Conservation (phyloP, 495 filamentous ascomycete genomes). For the Opeltia flavorubescens region DNA sequence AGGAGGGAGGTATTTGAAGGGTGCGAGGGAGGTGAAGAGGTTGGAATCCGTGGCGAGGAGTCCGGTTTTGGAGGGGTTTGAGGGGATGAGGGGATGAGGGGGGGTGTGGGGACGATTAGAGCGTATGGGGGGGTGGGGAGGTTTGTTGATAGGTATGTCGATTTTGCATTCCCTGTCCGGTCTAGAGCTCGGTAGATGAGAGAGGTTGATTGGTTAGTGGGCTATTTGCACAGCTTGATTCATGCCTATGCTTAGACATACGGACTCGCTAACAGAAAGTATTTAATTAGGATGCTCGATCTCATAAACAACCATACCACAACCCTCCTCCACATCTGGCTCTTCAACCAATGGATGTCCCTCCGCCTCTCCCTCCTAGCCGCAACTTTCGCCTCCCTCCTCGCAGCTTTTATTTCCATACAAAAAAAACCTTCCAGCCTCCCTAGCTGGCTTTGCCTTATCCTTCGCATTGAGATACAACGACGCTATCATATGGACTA, state of each 20-base stretch:
- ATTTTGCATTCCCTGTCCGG: not conserved
- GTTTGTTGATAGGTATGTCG: not conserved
- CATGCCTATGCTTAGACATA: too few species aligned
- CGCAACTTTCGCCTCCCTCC: conserved; percentile 40
- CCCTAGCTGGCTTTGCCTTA: conserved; percentile 54
- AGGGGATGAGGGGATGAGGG: conserved; percentile 49
- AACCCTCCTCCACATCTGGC: conserved; percentile 51
- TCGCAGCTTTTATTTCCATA: conserved; percentile 28
- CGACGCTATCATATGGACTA: conserved; percentile 38
- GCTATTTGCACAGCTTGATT: too few species aligned
- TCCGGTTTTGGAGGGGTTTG: conserved; percentile 67
- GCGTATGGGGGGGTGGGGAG: conserved; percentile 47
- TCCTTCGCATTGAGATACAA: conserved; percentile 42
- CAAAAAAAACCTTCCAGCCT: conserved; percentile 34
- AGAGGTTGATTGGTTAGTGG: too few species aligned
- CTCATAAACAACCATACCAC: conserved; percentile 51
- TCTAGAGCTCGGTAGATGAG: too few species aligned
- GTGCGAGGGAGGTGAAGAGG: conserved; percentile 60
- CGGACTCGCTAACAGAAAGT: too few species aligned
- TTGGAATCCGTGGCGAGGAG: conserved; percentile 60
- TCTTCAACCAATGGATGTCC: conserved; percentile 63
- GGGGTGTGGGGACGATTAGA: conserved; percentile 62
- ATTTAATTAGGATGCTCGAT: conserved; percentile 49
- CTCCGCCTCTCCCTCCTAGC: conserved; percentile 50
- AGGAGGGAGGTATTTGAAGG: conserved; percentile 43